phyloP scores from a whole-genome alignment of 2,329 filamentous ascomycete genomes.

The Calonectria leucothoes region DNA sequence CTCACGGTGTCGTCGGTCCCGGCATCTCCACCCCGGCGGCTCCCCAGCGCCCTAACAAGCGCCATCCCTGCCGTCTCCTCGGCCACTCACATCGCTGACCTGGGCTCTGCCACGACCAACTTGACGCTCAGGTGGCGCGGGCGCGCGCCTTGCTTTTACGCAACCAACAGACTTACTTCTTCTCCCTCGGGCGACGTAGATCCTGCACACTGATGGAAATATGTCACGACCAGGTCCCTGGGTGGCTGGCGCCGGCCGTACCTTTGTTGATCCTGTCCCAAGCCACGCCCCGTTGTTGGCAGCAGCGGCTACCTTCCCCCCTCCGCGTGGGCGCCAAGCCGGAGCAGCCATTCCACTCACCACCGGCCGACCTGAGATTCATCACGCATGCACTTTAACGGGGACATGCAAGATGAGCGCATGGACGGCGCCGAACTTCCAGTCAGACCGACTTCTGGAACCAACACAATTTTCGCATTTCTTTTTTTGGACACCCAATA shows the following conservation, averaged over 20 bases:
- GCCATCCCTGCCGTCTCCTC: background rate
- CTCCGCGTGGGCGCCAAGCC: background rate
- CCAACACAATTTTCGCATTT: background rate
- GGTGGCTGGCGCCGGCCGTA: background rate
- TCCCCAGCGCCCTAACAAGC: background rate
- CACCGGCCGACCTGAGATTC: background rate
- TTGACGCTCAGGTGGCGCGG: slow-evolving; percentile 11
- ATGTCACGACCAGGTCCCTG: background rate
- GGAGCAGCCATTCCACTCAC: background rate
- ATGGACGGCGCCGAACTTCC: background rate
- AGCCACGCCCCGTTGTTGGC: background rate
- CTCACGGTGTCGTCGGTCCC: background rate
- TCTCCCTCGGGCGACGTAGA: background rate
- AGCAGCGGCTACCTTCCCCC: background rate
- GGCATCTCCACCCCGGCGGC: background rate
- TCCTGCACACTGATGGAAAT: background rate
- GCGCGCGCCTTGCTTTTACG: too few species aligned
- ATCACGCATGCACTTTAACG: background rate
- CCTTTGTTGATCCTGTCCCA: background rate
- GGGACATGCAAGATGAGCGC: background rate
- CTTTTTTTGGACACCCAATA: slow-evolving; percentile 2
- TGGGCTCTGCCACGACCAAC: background rate
- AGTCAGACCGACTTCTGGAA: background rate
- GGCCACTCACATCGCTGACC: slow-evolving; percentile 1
- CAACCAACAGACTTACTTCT: background rate